A percentile compares a stretch with the other conserved stretches of the same genome.
These are phyloP conservation scores for Penicillium lividum DNA, from an alignment of 495 filamentous ascomycete genomes.

Conservation along the genomic window DNA sequence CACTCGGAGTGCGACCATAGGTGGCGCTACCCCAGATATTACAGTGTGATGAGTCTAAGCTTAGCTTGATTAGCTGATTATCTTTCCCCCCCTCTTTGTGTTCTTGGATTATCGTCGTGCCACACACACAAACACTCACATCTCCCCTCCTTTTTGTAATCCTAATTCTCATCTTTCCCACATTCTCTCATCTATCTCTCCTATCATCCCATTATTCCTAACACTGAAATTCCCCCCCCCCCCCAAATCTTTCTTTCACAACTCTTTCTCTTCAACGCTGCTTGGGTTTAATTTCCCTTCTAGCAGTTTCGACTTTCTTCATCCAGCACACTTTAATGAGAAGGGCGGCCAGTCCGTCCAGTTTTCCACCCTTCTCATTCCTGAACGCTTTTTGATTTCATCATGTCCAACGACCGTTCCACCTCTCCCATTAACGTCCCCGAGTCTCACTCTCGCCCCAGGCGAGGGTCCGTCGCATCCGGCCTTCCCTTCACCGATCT, in stretches of 20 bases:
- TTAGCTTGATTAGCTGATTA: constrained; percentile 5
- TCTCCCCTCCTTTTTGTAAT: not conserved
- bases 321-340: constrained; percentile 19
- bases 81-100: not conserved
- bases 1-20: constrained; percentile 5
- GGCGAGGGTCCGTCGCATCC: constrained; percentile 52
- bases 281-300: constrained; percentile 3
- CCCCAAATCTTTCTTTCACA: not conserved
- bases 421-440: constrained; percentile 51
- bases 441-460: constrained; percentile 38
- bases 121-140: not conserved
- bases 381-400: constrained; percentile 11
- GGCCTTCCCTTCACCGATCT: constrained; percentile 49
- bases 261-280: not conserved
- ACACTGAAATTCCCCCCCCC: not conserved
- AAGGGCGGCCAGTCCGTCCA: constrained; percentile 38
- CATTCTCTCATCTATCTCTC: constrained; percentile 4
- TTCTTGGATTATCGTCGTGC: not conserved
- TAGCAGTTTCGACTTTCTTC: not conserved
- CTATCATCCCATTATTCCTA: not conserved
- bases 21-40: constrained; percentile 19
- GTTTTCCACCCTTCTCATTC: constrained; percentile 16
- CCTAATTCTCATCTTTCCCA: not conserved
- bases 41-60: not conserved
- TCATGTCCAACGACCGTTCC: constrained; percentile 53